phyloP scores from a whole-genome alignment of 371 early-diverging fungal genomes.

The Blastocladiella emersonii region DNA sequence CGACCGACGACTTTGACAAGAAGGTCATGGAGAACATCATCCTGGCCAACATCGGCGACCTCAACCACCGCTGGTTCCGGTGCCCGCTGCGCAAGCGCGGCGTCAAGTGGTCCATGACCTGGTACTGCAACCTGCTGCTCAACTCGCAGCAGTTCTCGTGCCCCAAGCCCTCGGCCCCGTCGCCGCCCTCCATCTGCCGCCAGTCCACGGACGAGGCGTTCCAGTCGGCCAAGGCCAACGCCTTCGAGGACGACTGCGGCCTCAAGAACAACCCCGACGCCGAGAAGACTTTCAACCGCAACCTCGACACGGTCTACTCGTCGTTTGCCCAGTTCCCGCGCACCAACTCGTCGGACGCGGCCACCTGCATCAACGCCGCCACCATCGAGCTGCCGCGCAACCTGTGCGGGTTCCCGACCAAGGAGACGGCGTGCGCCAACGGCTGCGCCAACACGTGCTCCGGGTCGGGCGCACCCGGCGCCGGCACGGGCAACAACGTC shows the following conservation, averaged over 20 bases:
- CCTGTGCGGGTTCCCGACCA: not conserved
- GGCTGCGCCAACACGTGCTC: not conserved
- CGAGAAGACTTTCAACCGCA: not conserved
- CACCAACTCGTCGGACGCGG: not conserved
- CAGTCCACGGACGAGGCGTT: not conserved
- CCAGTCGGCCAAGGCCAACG: not conserved
- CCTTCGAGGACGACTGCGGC: not conserved
- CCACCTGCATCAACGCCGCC: not conserved
- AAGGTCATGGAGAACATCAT: not conserved
- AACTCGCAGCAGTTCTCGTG: not conserved
- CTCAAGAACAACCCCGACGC: not conserved
- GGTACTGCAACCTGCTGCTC: not conserved
- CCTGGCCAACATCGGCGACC: not conserved
- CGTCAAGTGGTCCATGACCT: not conserved
- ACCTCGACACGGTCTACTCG: not conserved
- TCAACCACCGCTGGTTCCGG: conserved; percentile 3
- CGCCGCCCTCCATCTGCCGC: not conserved
- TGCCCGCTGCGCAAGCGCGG: not conserved
- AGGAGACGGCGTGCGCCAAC: not conserved
- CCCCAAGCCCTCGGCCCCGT: not conserved
- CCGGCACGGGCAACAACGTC: not conserved
- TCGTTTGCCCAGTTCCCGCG: not conserved
- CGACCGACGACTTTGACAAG: not conserved
- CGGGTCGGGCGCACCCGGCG: not conserved
- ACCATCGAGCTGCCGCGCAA: not conserved